A percentile compares a stretch with the other conserved stretches of the same genome.
Conservation (phyloP, 192 early-diverging fungal species). For the Backusella morwellensis region DNA sequence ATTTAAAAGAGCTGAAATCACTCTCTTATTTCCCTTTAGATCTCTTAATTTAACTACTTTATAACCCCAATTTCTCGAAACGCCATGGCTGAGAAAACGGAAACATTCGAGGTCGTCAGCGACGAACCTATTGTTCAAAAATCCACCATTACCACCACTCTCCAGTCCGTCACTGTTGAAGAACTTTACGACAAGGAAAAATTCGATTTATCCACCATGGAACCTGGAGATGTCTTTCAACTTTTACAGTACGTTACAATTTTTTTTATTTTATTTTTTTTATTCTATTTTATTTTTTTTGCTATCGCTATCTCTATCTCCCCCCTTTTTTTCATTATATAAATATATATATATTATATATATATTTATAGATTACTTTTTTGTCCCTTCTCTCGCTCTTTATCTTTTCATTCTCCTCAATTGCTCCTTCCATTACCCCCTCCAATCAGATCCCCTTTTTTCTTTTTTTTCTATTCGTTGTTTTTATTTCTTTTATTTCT, state of each 20-base stretch:
- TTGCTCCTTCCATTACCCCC: background rate
- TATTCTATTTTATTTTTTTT: background rate
- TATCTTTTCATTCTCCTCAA: slow-evolving; percentile 1
- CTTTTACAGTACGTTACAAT: slow-evolving; percentile 52
- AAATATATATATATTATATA: background rate
- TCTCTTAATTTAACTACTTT: slow-evolving; percentile 7
- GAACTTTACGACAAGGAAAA: slow-evolving; percentile 81
- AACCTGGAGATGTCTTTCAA: slow-evolving; percentile 67
- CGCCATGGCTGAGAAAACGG: slow-evolving; percentile 21
- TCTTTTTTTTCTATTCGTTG: background rate
- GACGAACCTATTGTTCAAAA: slow-evolving; percentile 17
- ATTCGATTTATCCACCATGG: slow-evolving; percentile 77
- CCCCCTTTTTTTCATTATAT: slow-evolving; percentile 7
- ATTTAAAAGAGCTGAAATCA: slow-evolving; percentile 7
- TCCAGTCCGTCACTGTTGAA: slow-evolving; percentile 55
- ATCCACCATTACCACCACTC: background rate
- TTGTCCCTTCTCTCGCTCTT: background rate
- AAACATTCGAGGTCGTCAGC: slow-evolving; percentile 31
- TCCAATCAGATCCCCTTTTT: background rate
- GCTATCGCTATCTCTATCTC: background rate
- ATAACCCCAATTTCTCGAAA: background rate
- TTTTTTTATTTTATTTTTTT: background rate
- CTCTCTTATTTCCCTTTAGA: slow-evolving; percentile 10
- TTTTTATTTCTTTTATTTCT: background rate
- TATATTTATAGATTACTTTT: background rate